These are phyloP conservation scores for Aquilaria agallochum DNA, from an alignment of 441 rosid species.

Conservation along the genomic window DNA sequence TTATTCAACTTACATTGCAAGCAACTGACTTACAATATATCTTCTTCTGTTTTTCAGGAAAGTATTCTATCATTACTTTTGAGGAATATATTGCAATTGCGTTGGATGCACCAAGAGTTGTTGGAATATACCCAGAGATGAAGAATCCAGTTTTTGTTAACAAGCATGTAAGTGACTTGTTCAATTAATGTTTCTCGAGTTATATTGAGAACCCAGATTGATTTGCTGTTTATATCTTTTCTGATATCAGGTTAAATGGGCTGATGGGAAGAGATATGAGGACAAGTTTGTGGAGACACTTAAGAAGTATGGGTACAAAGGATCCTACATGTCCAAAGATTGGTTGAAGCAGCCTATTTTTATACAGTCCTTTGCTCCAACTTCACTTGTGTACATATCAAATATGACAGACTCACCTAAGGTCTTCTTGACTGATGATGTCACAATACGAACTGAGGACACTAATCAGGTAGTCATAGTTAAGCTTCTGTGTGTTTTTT, in stretches of 20 bases:
- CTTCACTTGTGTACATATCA: slow-evolving; percentile 69
- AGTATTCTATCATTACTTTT: slow-evolving; percentile 72
- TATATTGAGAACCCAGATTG: neutral
- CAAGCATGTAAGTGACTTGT: slow-evolving; percentile 49
- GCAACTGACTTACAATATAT: no score
- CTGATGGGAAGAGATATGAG: slow-evolving; percentile 63
- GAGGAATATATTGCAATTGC: slow-evolving; percentile 93
- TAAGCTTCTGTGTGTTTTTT: neutral
- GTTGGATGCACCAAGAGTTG: slow-evolving; percentile 77
- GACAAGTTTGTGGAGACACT: slow-evolving; percentile 68
- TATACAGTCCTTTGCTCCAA: slow-evolving; percentile 96
- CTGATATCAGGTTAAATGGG: slow-evolving; percentile 75
- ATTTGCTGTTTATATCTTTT: neutral
- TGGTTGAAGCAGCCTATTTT: slow-evolving; percentile 87
- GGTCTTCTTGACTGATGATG: slow-evolving; percentile 76
- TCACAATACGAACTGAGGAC: slow-evolving; percentile 68
- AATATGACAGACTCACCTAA: slow-evolving; percentile 72
- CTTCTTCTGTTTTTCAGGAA: slow-evolving; percentile 43
- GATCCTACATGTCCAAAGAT: slow-evolving; percentile 71
- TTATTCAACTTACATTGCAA: neutral
- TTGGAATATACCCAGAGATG: slow-evolving; percentile 97
- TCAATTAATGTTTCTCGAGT: no score
- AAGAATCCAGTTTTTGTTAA: slow-evolving; percentile 86
- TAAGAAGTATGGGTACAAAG: slow-evolving; percentile 74
- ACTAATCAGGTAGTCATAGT: slow-evolving; percentile 68